These are phyloP conservation scores for Cryptococcus sp. DNA, from an alignment of 1,284 basidiomycete species.

Conservation along the genomic window DNA sequence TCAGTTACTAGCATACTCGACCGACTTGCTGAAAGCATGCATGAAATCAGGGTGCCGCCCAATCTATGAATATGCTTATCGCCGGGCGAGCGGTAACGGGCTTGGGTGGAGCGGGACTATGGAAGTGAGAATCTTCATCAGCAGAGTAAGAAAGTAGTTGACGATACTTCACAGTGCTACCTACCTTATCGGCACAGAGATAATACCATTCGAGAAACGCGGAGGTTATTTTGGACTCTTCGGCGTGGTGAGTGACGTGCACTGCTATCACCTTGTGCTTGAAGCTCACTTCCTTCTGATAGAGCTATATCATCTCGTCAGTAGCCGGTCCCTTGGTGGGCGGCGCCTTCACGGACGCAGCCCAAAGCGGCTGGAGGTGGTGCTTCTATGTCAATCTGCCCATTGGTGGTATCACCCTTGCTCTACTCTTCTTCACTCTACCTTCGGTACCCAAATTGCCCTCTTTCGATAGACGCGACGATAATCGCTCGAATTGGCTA, in stretches of 20 bases:
- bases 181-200: conserved; percentile 27
- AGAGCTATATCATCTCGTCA: conserved; percentile 28
- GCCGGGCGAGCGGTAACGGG: conserved; percentile 30
- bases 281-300: background rate
- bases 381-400: conserved; percentile 37
- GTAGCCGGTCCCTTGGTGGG: conserved; percentile 35
- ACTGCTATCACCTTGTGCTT: too few relatives aligned
- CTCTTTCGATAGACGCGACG: conserved; percentile 23
- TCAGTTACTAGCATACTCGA: background rate
- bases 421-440: conserved; percentile 19
- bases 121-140: conserved; percentile 24
- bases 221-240: conserved; percentile 27
- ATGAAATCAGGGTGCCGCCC: conserved; percentile 23
- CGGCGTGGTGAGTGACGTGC: conserved; percentile 20
- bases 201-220: conserved; percentile 33
- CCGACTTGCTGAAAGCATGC: background rate
- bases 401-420: conserved; percentile 24
- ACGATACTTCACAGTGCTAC: conserved; percentile 18
- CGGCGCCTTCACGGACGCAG: conserved; percentile 32
- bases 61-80: conserved; percentile 33
- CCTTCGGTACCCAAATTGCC: conserved; percentile 19
- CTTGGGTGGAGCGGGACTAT: conserved; percentile 34
- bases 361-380: conserved; percentile 30
- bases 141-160: background rate
- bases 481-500: conserved; percentile 19